These are phyloP conservation scores for Irpex rosettiformis DNA, from an alignment of 1,284 basidiomycete genomes.

Conservation along the genomic window DNA sequence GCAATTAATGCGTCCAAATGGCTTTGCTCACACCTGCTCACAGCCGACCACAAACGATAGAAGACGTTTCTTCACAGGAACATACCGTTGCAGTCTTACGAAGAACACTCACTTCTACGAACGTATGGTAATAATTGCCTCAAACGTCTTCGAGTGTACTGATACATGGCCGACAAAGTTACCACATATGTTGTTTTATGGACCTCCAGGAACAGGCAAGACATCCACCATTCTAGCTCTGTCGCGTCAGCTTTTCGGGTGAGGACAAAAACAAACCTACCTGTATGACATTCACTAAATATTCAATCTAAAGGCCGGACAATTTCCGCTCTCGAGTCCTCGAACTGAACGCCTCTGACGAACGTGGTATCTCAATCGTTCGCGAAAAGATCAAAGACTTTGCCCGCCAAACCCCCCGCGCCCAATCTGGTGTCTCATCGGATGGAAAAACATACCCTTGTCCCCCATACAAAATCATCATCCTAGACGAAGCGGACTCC, in stretches of 20 bases:
- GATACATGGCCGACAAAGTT: slow-evolving; percentile 51
- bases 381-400: slow-evolving; percentile 99
- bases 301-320: slow-evolving; percentile 69
- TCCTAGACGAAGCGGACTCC: slow-evolving; percentile 98
- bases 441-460: slow-evolving; percentile 90
- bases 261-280: slow-evolving; percentile 19
- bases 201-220: slow-evolving; percentile 98
- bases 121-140: slow-evolving; percentile 49
- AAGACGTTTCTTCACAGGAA: slow-evolving; percentile 96
- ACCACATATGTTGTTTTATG: slow-evolving; percentile 99
- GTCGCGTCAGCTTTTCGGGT: slow-evolving; percentile 94
- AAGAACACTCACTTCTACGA: slow-evolving; percentile 90
- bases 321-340: slow-evolving; percentile 92
- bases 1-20: background rate
- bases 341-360: slow-evolving; percentile 99
- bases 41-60: slow-evolving; percentile 96
- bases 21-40: background rate
- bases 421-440: slow-evolving; percentile 59
- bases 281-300: background rate
- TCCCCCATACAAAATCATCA: slow-evolving; percentile 98
- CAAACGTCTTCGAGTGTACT: no score
- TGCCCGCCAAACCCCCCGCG: slow-evolving; percentile 90
- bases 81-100: slow-evolving; percentile 91
- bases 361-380: slow-evolving; percentile 95
- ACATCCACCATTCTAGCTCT: slow-evolving; percentile 98